Percentiles rank a stretch among this genome's conserved stretches.
Evolutionary conservation across 2,329 filamentous ascomycete genomes (phyloP).

Genomic region (Curvularia sp.): DNA sequence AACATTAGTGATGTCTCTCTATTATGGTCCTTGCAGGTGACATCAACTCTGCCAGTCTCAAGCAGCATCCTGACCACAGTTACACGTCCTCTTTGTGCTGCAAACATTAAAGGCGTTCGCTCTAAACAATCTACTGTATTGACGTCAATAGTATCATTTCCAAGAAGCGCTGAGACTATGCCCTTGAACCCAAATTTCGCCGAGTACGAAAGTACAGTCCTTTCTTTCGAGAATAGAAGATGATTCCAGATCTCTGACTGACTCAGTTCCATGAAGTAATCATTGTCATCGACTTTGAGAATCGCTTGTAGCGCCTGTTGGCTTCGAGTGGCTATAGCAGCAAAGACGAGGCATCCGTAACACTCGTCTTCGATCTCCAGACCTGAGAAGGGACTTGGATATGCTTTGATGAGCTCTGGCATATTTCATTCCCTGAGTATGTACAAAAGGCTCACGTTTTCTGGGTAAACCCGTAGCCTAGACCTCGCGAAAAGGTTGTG

Average conservation of each 20-base stretch:
- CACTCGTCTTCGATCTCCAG: conserved; percentile 36
- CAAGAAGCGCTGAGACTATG: neutral
- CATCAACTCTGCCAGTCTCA: neutral
- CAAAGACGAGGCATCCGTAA: conserved; percentile 48
- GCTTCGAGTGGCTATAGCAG: conserved; percentile 28
- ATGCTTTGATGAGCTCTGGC: conserved; percentile 37
- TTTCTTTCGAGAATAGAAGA: neutral
- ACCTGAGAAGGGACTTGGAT: conserved; percentile 17
- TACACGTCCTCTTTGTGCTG: neutral
- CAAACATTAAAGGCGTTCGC: neutral
- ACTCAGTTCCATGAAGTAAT: neutral
- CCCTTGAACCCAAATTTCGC: neutral
- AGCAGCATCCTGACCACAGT: neutral
- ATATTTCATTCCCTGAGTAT: conserved; percentile 29
- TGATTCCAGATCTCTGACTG: conserved; percentile 16
- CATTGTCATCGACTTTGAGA: neutral
- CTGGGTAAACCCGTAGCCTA: conserved; percentile 22
- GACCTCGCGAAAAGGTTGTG: conserved; percentile 46
- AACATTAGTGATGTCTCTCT: neutral
- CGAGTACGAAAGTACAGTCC: neutral
- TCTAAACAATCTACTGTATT: neutral
- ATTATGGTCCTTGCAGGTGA: neutral
- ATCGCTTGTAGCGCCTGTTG: neutral
- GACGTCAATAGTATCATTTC: neutral
- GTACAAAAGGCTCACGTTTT: conserved; percentile 25